Evolutionary conservation across 73 alveolate species (phyloP).

Genomic region (Tetrahymena thermophila): DNA sequence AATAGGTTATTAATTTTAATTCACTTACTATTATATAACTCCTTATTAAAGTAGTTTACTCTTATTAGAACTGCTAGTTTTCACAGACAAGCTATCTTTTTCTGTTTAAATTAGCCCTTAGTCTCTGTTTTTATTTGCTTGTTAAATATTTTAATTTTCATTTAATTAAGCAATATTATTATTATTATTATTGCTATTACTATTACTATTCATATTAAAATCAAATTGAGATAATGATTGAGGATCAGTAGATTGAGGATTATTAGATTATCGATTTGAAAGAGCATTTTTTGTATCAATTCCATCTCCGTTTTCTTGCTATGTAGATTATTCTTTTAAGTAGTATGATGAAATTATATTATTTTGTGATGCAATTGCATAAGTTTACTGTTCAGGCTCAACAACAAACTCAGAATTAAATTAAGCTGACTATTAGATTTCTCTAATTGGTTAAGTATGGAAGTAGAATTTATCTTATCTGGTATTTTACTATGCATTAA

Average conservation of each 20-base stretch:
- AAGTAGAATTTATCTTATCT: background rate
- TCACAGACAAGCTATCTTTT: background rate
- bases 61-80: background rate
- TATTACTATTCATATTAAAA: background rate
- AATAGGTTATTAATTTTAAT: background rate
- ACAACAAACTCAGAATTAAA: background rate
- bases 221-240: background rate
- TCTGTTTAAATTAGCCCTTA: background rate
- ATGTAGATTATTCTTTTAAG: background rate
- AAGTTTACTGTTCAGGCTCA: background rate
- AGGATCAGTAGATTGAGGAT: background rate
- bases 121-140: background rate
- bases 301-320: background rate
- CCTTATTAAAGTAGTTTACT: background rate
- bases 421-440: background rate
- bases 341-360: background rate
- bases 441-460: background rate
- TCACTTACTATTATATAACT: background rate
- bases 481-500: background rate
- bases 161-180: background rate
- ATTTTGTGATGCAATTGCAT: background rate
- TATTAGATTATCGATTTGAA: background rate
- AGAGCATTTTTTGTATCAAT: background rate
- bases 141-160: background rate
- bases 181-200: background rate